A percentile compares a stretch with the other conserved stretches of the same genome.
Conservation (phyloP, 192 early-diverging fungal genomes). For the Coemansia nantahalensis region DNA sequence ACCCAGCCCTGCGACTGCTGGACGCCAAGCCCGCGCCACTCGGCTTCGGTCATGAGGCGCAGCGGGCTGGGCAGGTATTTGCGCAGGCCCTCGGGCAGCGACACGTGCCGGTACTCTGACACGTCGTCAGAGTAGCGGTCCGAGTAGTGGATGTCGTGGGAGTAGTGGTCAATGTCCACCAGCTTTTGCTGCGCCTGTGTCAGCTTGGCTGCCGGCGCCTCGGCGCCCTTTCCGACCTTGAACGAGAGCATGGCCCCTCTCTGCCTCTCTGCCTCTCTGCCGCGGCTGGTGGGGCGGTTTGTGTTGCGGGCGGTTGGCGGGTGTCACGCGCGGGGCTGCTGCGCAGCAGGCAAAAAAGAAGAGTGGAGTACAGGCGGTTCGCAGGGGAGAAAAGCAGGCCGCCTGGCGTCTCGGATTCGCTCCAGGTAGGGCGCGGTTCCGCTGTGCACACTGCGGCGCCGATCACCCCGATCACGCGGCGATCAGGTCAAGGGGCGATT, state of each 20-base stretch:
- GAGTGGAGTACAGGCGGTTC: too few relatives aligned
- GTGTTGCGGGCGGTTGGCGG: too few relatives aligned
- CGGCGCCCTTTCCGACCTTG: constrained; percentile 19
- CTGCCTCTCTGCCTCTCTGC: neutral
- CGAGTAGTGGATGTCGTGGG: constrained; percentile 41
- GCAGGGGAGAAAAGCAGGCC: too few relatives aligned
- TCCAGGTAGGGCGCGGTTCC: too few relatives aligned
- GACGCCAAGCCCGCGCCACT: constrained; percentile 45
- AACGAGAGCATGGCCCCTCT: constrained; percentile 21
- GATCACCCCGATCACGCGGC: too few relatives aligned
- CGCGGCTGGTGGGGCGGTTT: neutral
- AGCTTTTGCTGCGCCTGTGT: constrained; percentile 21
- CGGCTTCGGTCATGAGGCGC: constrained; percentile 36
- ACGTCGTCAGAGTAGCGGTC: constrained; percentile 50
- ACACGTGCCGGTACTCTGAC: constrained; percentile 48
- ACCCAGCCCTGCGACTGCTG: constrained; percentile 50
- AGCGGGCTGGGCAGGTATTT: constrained; percentile 44
- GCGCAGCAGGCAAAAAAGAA: too few relatives aligned
- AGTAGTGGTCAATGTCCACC: constrained; percentile 27
- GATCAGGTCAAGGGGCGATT: too few relatives aligned
- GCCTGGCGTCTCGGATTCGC: too few relatives aligned
- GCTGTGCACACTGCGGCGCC: too few relatives aligned
- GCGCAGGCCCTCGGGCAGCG: constrained; percentile 40
- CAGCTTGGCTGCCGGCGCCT: constrained; percentile 11
- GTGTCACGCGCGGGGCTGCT: too few relatives aligned